Percentiles rank a stretch among this genome's conserved stretches.
Conservation (phyloP, 306 rosid species). For the Quercus cerris region DNA sequence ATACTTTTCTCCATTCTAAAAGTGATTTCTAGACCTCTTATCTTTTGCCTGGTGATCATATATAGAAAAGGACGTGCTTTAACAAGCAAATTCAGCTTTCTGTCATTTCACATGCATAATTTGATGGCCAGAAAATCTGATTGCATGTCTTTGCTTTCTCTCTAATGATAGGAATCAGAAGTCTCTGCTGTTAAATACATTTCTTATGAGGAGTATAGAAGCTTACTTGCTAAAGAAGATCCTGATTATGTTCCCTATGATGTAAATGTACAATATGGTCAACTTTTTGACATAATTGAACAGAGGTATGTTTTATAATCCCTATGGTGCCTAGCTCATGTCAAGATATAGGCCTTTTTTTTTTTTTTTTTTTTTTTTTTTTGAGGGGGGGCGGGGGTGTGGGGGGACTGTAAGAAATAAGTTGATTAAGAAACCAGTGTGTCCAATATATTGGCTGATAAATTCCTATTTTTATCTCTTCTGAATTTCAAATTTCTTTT, state of each 20-base stretch:
- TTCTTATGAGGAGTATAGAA: constrained; percentile 63
- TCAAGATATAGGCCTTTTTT: neutral
- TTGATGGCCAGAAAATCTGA: neutral
- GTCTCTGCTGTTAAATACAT: constrained; percentile 93
- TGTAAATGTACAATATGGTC: constrained; percentile 69
- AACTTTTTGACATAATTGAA: constrained; percentile 72
- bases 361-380: neutral
- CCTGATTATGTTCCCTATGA: constrained; percentile 73
- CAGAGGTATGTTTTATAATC: constrained; percentile 44
- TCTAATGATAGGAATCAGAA: constrained; percentile 68
- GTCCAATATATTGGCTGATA: too few species aligned
- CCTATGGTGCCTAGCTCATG: neutral
- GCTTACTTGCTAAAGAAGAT: constrained; percentile 64
- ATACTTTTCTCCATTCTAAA: neutral
- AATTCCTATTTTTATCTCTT: too few species aligned
- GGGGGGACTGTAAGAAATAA: neutral
- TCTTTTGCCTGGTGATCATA: neutral
- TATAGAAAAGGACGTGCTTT: neutral
- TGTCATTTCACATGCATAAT: neutral
- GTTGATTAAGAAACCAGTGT: neutral
- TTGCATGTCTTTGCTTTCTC: constrained; percentile 12
- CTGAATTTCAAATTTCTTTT: too few species aligned
- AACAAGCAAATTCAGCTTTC: neutral
- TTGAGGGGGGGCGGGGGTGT: too few species aligned
- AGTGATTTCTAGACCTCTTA: neutral